Percentiles rank a stretch among this genome's conserved stretches.
These are phyloP conservation scores for Salix viminalis DNA, from an alignment of 345 rosid genomes.

Conservation along the genomic window DNA sequence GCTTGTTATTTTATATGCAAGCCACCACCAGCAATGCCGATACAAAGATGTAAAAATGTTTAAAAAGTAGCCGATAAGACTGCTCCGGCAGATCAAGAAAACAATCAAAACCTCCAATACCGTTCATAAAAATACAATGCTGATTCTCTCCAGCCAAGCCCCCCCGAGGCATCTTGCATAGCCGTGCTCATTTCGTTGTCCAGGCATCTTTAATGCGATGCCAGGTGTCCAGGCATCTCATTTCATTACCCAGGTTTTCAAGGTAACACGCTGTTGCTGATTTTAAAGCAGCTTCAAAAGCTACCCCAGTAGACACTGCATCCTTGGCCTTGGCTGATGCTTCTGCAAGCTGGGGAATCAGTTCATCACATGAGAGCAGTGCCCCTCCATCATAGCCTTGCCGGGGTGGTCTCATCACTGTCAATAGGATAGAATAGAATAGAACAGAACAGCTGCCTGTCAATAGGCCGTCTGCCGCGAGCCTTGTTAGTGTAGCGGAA, in stretches of 20 bases:
- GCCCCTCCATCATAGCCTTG: slow-evolving; percentile 50
- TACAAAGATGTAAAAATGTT: no score
- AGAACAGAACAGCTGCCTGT: slow-evolving; percentile 84
- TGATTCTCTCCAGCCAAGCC: neutral
- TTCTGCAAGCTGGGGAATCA: slow-evolving; percentile 72
- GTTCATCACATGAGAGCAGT: slow-evolving; percentile 59
- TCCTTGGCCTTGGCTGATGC: slow-evolving; percentile 89
- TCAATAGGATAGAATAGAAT: no score
- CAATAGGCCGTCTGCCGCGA: slow-evolving; percentile 59
- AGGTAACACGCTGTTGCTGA: slow-evolving; percentile 37
- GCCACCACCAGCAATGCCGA: neutral
- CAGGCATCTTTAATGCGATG: slow-evolving; percentile 84
- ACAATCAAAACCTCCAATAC: neutral
- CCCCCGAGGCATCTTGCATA: neutral
- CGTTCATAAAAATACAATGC: neutral
- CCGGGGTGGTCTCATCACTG: slow-evolving; percentile 50
- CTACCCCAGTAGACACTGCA: slow-evolving; percentile 75
- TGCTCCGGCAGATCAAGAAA: neutral
- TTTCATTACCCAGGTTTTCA: slow-evolving; percentile 66
- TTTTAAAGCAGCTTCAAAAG: slow-evolving; percentile 62
- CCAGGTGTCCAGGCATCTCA: slow-evolving; percentile 58
- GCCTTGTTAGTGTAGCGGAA: slow-evolving; percentile 71
- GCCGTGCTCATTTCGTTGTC: slow-evolving; percentile 46
- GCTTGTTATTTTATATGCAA: neutral
- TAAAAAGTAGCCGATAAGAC: neutral